These are phyloP conservation scores for Fusarium multiceps DNA, from an alignment of 2,329 filamentous ascomycete genomes.

Conservation along the genomic window DNA sequence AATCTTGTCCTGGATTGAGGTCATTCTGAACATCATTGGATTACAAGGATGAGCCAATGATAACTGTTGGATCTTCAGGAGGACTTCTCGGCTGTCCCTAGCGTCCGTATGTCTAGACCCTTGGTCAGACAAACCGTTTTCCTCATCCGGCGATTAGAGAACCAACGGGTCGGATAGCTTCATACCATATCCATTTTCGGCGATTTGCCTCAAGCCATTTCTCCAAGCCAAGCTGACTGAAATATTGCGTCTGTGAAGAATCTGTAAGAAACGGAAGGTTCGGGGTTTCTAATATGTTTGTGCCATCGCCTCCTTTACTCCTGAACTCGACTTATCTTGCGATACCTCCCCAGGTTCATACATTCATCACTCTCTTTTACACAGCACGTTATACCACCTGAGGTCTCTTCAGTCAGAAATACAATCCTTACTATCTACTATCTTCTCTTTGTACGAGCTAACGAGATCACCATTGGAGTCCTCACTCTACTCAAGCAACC, in stretches of 20 bases:
- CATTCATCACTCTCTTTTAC: not conserved
- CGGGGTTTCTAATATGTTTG: slow-evolving; percentile 11
- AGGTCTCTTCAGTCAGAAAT: not conserved
- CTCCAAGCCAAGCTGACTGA: not conserved
- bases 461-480: not conserved
- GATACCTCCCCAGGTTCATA: not conserved
- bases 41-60: slow-evolving; percentile 7
- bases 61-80: not conserved
- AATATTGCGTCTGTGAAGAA: not conserved
- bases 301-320: not conserved
- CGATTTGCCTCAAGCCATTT: slow-evolving; percentile 20
- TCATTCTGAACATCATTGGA: not conserved
- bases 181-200: slow-evolving; percentile 23
- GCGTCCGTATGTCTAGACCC: not conserved
- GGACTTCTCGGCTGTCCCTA: slow-evolving; percentile 14
- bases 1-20: not conserved
- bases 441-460: not conserved
- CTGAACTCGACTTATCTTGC: not conserved
- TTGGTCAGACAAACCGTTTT: slow-evolving; percentile 3
- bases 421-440: not conserved
- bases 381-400: not conserved
- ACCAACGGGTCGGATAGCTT: slow-evolving; percentile 10
- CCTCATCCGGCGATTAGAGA: slow-evolving; percentile 25
- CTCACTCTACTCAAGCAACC: not conserved
- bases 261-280: not conserved